Percentiles rank a stretch among this genome's conserved stretches.
phyloP scores from a whole-genome alignment of 805 yeast genomes.

The Lachancea sp. region DNA sequence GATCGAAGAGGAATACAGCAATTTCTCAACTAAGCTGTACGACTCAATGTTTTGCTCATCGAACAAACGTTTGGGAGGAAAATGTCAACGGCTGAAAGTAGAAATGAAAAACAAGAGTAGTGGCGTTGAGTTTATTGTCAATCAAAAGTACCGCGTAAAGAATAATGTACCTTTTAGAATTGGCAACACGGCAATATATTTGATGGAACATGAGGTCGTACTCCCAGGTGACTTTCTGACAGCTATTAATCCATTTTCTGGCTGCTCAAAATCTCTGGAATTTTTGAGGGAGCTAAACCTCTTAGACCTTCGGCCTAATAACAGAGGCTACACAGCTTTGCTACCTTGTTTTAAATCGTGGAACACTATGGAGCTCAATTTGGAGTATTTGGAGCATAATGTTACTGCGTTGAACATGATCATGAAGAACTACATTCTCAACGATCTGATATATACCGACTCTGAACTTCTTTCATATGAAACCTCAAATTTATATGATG shows the following conservation, averaged over 20 bases:
- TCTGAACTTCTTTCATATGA: conserved; percentile 24
- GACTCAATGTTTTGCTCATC: conserved; percentile 49
- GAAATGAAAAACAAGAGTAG: conserved; percentile 19
- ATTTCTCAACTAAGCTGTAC: conserved; percentile 31
- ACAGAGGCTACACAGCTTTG: conserved; percentile 64
- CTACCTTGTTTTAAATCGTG: conserved; percentile 76
- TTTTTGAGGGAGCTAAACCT: conserved; percentile 49
- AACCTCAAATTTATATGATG: conserved; percentile 24
- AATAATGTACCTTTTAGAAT: conserved; percentile 40
- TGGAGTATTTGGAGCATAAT: conserved; percentile 51
- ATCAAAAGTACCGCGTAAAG: conserved; percentile 47
- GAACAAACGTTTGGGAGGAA: conserved; percentile 46
- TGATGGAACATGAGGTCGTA: conserved; percentile 52
- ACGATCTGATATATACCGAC: conserved; percentile 64
- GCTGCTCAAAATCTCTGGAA: conserved; percentile 59
- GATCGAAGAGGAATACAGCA: conserved; percentile 13
- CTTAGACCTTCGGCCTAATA: conserved; percentile 46
- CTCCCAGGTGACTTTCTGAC: conserved; percentile 60
- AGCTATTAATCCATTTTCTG: conserved; percentile 56
- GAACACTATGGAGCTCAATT: conserved; percentile 53
- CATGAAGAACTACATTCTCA: conserved; percentile 52
- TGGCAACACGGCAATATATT: conserved; percentile 62
- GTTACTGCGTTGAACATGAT: conserved; percentile 44
- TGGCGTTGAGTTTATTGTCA: conserved; percentile 38
- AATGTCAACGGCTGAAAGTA: conserved; percentile 57